Evolutionary conservation across 805 yeast genomes (phyloP), one percentile per base, ranked within the genome.

Genomic region (Ogataea saltuana): DNA sequence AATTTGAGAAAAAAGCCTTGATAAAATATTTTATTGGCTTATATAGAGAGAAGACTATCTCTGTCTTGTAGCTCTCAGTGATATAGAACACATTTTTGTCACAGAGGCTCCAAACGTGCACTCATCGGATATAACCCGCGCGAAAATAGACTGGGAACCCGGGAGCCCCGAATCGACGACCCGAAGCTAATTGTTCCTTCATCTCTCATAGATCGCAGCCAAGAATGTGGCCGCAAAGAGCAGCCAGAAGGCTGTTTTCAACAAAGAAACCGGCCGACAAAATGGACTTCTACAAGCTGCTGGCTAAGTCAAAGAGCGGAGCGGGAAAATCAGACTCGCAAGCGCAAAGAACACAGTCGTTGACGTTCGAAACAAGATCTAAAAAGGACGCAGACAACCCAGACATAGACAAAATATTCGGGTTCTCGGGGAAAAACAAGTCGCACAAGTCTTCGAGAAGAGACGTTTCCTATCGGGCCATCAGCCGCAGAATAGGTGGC

Each of bases 401-500:
- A 9, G 58, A 51, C 6, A 53, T 56, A 25, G 59, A 56, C 19
- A 53, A 48, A 19, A 54, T 63, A 9, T 64, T 64, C 42, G 66
- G 68, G 4, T 59, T 54, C 23, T 54, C 64, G 5, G 53, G 54
- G 8, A 59, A 61, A 34, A 60, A 60, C 30, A 65, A 64, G 35
- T 55, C 63, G 3, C 32, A 44, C n/a, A 56, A 56, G 28, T 64
- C 70, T 4, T 61, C 67, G 6, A 50, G 71, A 42, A 51, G 70
- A 46, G 71, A 67, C 44, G 61, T 66, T 2, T 59, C 67, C 2
- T 63, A 74, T 25, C 51, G 69, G 39, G 52, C 50, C 1, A 46
- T 64, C 23, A 54, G 60, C 6, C 54, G 61, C 23, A 49, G 52
- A 1, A 72, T 76, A 3, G 82, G 75, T 0, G 97, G 97, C 0